Base-by-base conservation (phyloP, 2,329 filamentous ascomycete species). In the Aspergillus aculeatus region DNA sequence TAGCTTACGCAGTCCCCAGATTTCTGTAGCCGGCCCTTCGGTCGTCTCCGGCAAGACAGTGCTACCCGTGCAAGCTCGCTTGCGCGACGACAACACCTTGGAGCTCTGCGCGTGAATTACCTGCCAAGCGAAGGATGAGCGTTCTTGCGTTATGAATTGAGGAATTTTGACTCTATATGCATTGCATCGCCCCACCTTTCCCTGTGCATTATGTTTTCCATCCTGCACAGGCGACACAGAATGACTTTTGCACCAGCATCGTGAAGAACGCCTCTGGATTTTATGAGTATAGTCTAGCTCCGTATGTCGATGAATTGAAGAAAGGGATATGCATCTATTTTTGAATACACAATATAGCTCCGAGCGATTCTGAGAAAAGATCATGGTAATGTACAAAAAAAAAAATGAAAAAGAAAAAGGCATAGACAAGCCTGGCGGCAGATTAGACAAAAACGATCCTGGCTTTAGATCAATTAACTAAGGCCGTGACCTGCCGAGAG, bases 51-150 rank as follows among this genome's bases (percentile, higher is more conserved):
- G 82, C 6, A 86, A 90, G 74, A 84, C 84, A 0, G 80, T 81
- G 6, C 74, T 94, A 29, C 86, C 88, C 4, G 81, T 89, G 11
- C 76, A 83, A 52, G 91, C 85, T 41, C 85, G 77, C 58, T 86
- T 95, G 67, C 81, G 85, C 51, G 82, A 87, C 49, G 91, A 96
- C 73, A 86, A 90, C 71, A 93, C 90, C 1, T 73, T 96, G 68
- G 83, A 88, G 35, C 85, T 78, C 53, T 64, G 59, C 56, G 60
- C 51, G 14, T 67, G 59, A 60, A 41, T 9, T 53, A 29, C 29
- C 29, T 47, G 16, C 35, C 29, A 4, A 47, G 51, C 21, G 44
- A 23, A 47, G 5, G 4, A 23, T 35, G 41, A 38, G 32, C 38
- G 35, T 49, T 54, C 52, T 26, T 50, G 16, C 47, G 38, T 50